phyloP scores from a whole-genome alignment of 148 eudicot species.

The Rhododendron ovatum region DNA sequence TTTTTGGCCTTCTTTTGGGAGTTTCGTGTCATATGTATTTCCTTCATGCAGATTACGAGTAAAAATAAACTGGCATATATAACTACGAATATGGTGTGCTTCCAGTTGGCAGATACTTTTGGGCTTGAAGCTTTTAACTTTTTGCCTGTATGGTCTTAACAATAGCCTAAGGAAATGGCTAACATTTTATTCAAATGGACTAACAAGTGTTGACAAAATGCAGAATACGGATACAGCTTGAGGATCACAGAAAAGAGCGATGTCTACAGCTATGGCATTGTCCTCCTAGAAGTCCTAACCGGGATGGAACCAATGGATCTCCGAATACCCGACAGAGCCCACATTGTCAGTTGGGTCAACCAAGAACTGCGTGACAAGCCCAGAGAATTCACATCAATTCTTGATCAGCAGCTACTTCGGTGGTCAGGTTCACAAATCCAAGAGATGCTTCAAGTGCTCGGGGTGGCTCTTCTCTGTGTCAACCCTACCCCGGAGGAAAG shows the following conservation, averaged over 20 bases:
- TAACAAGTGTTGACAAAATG: slow-evolving; percentile 2
- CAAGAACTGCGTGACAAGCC: slow-evolving; percentile 18
- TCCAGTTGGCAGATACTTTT: not conserved
- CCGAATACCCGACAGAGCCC: slow-evolving; percentile 31
- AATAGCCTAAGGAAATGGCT: not conserved
- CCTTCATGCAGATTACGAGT: too few species aligned
- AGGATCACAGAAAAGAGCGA: slow-evolving; percentile 39
- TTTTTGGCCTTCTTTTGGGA: not conserved
- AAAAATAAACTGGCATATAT: too few species aligned
- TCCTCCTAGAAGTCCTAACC: slow-evolving; percentile 37
- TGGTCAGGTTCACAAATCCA: slow-evolving; percentile 25
- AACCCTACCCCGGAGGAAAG: slow-evolving; percentile 28
- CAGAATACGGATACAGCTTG: slow-evolving; percentile 34
- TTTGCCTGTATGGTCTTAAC: not conserved
- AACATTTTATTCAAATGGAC: not conserved
- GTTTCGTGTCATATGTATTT: not conserved
- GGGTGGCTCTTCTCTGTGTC: slow-evolving; percentile 36
- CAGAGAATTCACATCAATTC: slow-evolving; percentile 23
- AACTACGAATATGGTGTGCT: too few species aligned
- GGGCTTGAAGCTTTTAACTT: too few species aligned
- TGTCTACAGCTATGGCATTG: slow-evolving; percentile 38
- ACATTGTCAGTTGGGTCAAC: slow-evolving; percentile 34
- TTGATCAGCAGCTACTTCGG: slow-evolving; percentile 26
- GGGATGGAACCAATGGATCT: slow-evolving; percentile 35
- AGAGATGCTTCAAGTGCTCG: slow-evolving; percentile 38